These are phyloP conservation scores for Boletus bicolor DNA, from an alignment of 768 basidiomycete genomes.

Conservation along the genomic window DNA sequence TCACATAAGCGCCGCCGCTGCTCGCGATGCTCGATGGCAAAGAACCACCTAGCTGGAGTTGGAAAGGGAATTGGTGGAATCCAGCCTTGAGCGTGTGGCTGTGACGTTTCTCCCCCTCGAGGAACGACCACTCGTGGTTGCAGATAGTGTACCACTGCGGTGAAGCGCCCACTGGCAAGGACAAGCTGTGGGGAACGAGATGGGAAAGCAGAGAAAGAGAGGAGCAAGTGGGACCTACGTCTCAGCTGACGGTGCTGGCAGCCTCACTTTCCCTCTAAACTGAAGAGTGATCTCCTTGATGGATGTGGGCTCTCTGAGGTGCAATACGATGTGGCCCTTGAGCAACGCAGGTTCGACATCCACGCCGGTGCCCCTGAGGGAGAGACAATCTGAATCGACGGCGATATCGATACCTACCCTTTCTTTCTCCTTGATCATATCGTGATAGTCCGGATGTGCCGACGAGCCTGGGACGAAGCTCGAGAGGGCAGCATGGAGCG, in stretches of 20 bases:
- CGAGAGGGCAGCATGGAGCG: constrained; percentile 39
- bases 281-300: constrained; percentile 82
- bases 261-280: constrained; percentile 77
- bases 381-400: constrained; percentile 66
- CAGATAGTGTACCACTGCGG: constrained; percentile 61
- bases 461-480: constrained; percentile 25
- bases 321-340: constrained; percentile 76
- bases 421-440: constrained; percentile 46
- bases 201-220: constrained; percentile 3
- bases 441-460: constrained; percentile 28
- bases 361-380: constrained; percentile 73
- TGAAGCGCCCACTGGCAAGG: constrained; percentile 23
- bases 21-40: constrained; percentile 77
- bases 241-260: constrained; percentile 57
- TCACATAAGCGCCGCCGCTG: constrained; percentile 59
- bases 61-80: constrained; percentile 89
- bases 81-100: constrained; percentile 95
- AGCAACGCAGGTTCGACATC: constrained; percentile 83
- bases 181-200: constrained; percentile 7
- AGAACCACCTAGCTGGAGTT: constrained; percentile 78
- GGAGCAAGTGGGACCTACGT: constrained; percentile 44
- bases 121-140: constrained; percentile 90
- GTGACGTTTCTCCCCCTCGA: constrained; percentile 76
- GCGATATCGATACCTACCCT: constrained; percentile 68
- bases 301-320: constrained; percentile 77